Percentiles rank a stretch among this genome's conserved stretches.
Conservation (phyloP, 768 basidiomycete genomes). For the Phylloporus sp. region DNA sequence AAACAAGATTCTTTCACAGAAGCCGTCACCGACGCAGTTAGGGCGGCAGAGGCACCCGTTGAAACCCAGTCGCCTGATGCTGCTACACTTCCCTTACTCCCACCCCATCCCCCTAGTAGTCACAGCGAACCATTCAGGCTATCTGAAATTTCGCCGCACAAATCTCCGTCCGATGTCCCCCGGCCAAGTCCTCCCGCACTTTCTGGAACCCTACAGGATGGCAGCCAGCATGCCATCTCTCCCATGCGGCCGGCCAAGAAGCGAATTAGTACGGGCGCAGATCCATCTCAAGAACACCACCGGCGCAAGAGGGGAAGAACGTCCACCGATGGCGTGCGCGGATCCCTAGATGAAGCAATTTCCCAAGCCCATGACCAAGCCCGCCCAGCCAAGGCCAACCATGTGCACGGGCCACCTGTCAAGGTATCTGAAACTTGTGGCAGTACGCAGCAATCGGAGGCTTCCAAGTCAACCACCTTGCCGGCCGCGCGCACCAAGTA, state of each 20-base stretch:
- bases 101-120: background rate
- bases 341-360: slow-evolving; percentile 17
- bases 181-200: slow-evolving; percentile 4
- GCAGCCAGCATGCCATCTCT: slow-evolving; percentile 26
- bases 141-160: slow-evolving; percentile 49
- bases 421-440: slow-evolving; percentile 5
- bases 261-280: slow-evolving; percentile 36
- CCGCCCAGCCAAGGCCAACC: background rate
- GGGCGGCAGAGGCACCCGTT: background rate
- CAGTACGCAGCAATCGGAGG: background rate
- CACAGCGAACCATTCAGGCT: slow-evolving; percentile 34
- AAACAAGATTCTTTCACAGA: slow-evolving; percentile 15
- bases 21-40: slow-evolving; percentile 9
- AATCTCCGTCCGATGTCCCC: slow-evolving; percentile 12
- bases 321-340: slow-evolving; percentile 5
- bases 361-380: slow-evolving; percentile 6
- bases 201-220: slow-evolving; percentile 18
- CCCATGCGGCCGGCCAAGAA: slow-evolving; percentile 44
- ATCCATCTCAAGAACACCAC: slow-evolving; percentile 16
- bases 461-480: slow-evolving; percentile 10
- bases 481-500: slow-evolving; percentile 31
- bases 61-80: slow-evolving; percentile 6
- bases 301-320: slow-evolving; percentile 32
- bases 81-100: background rate
- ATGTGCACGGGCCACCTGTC: slow-evolving; percentile 3